phyloP scores from a whole-genome alignment of 331 rosid species.

The Stylosanthes scabra region DNA sequence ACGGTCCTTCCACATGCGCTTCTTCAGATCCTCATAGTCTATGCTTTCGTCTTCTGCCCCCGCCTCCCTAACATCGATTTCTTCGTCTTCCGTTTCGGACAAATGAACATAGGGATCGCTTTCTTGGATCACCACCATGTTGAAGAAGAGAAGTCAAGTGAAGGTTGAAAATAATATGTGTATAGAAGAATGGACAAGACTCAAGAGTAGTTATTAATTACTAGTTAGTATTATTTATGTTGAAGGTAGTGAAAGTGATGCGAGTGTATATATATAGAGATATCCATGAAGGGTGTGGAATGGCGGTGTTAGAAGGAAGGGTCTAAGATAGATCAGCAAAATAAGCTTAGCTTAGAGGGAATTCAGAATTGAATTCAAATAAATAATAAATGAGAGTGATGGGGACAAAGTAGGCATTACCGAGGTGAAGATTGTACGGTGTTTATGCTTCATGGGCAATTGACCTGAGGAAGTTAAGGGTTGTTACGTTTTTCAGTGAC shows the following conservation, averaged over 20 bases:
- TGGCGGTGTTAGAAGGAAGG: slow-evolving; percentile 31
- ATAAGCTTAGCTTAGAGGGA: background rate
- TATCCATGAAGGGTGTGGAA: background rate
- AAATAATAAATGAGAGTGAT: background rate
- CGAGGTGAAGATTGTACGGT: too few species aligned
- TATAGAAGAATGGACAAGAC: background rate
- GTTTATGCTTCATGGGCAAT: too few species aligned
- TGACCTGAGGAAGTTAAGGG: too few species aligned
- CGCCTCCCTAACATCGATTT: background rate
- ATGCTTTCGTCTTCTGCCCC: slow-evolving; percentile 34
- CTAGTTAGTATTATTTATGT: background rate
- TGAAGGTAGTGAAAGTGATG: background rate
- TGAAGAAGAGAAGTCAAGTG: too few species aligned
- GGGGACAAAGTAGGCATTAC: too few species aligned
- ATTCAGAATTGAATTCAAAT: background rate
- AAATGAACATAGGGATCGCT: background rate
- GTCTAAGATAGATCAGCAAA: background rate
- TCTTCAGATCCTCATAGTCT: slow-evolving; percentile 57
- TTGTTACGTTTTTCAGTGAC: too few species aligned
- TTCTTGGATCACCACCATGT: slow-evolving; percentile 43
- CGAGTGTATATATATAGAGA: background rate
- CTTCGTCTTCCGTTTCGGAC: background rate
- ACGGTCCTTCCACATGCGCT: slow-evolving; percentile 70
- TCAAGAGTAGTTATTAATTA: too few species aligned
- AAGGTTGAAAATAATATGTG: too few species aligned